A percentile compares a stretch with the other conserved stretches of the same genome.
These are phyloP conservation scores for Asparagopsis taxiformis DNA, from an alignment of 31 red algal genomes.

Conservation along the genomic window DNA sequence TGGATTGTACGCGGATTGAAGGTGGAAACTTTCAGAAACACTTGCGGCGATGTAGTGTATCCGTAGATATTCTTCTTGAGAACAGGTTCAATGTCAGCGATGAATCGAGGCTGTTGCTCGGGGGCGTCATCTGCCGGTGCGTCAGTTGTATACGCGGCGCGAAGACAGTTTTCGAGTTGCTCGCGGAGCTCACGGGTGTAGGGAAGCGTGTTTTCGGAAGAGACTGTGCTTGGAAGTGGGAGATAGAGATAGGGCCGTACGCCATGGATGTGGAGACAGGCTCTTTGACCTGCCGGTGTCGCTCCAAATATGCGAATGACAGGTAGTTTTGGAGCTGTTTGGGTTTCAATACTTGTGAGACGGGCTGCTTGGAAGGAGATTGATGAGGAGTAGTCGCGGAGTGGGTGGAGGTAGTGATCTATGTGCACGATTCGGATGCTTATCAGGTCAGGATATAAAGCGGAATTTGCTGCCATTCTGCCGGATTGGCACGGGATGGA, in stretches of 20 bases:
- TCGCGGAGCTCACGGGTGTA: conserved; percentile 41
- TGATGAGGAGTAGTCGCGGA: conserved; percentile 40
- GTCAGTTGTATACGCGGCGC: conserved; percentile 26
- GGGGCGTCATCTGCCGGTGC: background rate
- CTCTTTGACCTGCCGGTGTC: conserved; percentile 73
- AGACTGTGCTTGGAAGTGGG: conserved; percentile 23
- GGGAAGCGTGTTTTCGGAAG: background rate
- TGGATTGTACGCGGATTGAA: conserved; percentile 53
- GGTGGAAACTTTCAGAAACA: conserved; percentile 70
- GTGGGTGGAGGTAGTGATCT: conserved; percentile 54
- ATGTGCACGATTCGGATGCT: conserved; percentile 66
- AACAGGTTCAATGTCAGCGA: conserved; percentile 68
- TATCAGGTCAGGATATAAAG: conserved; percentile 30
- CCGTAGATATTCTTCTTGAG: conserved; percentile 81
- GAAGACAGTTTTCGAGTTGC: conserved; percentile 57
- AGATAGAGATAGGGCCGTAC: conserved; percentile 84
- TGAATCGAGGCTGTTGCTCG: conserved; percentile 8
- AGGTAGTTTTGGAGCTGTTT: conserved; percentile 33
- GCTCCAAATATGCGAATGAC: conserved; percentile 89
- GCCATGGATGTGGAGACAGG: conserved; percentile 83
- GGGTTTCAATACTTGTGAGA: conserved; percentile 11
- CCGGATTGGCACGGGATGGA: too few species aligned
- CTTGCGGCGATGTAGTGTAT: conserved; percentile 26
- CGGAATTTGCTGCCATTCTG: background rate
- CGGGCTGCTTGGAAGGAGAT: conserved; percentile 60